Percentiles rank a stretch among this genome's conserved stretches.
Evolutionary conservation across 2,329 filamentous ascomycete genomes (phyloP).

Genomic region (Aspergillus quadrilineatus): DNA sequence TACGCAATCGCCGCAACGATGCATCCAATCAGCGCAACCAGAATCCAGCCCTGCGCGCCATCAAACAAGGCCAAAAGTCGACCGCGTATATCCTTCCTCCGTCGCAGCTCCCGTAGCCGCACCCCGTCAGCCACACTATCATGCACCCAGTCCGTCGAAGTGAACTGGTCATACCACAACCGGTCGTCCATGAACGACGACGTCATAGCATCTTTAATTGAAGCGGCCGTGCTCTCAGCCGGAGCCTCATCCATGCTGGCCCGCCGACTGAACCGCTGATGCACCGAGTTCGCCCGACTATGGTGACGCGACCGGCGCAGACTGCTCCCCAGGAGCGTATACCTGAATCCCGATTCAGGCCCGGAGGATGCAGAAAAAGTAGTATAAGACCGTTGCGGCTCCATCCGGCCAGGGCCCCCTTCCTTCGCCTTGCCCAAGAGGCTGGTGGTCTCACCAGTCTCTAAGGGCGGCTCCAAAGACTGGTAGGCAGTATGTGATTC

Average conservation of each 20-base stretch:
- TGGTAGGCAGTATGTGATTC: slow-evolving; percentile 36
- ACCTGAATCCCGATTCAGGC: slow-evolving; percentile 34
- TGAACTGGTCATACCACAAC: slow-evolving; percentile 98
- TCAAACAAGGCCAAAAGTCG: slow-evolving; percentile 75
- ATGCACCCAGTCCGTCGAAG: slow-evolving; percentile 96
- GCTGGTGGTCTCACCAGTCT: slow-evolving; percentile 37
- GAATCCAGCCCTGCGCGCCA: slow-evolving; percentile 87
- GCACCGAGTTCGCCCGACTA: slow-evolving; percentile 52
- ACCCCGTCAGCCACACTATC: slow-evolving; percentile 94
- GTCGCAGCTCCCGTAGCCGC: slow-evolving; percentile 78
- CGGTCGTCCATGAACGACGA: slow-evolving; percentile 74
- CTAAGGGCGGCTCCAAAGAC: slow-evolving; percentile 30
- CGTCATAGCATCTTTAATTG: slow-evolving; percentile 56
- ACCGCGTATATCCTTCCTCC: slow-evolving; percentile 81
- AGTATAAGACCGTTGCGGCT: slow-evolving; percentile 37
- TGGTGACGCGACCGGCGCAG: slow-evolving; percentile 45
- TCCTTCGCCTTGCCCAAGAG: slow-evolving; percentile 29
- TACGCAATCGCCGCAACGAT: slow-evolving; percentile 85
- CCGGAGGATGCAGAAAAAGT: slow-evolving; percentile 34
- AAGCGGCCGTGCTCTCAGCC: slow-evolving; percentile 22
- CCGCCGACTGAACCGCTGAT: slow-evolving; percentile 52
- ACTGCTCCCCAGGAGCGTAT: slow-evolving; percentile 36
- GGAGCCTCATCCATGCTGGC: slow-evolving; percentile 52
- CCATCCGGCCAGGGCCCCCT: slow-evolving; percentile 12
- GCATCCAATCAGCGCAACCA: slow-evolving; percentile 86